These are phyloP conservation scores for Colletotrichum somersetense DNA, from an alignment of 2,329 filamentous ascomycete species.

Conservation along the genomic window DNA sequence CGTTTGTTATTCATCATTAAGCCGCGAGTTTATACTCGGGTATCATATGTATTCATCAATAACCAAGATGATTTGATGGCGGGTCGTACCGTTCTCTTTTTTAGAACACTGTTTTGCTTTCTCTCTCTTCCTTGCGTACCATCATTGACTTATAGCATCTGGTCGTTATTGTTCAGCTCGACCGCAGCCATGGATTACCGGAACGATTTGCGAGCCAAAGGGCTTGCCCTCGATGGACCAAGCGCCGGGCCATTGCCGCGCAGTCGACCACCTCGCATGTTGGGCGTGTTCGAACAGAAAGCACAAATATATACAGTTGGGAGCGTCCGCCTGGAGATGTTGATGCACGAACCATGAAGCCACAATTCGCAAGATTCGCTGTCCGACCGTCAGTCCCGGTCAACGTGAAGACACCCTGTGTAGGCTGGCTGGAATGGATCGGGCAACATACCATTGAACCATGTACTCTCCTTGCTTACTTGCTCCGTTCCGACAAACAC, in stretches of 20 bases:
- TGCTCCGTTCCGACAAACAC: constrained; percentile 63
- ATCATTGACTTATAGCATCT: background rate
- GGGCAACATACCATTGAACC: constrained; percentile 70
- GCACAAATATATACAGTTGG: constrained; percentile 74
- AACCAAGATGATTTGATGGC: constrained; percentile 33
- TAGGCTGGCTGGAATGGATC: constrained; percentile 17
- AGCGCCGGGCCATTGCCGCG: constrained; percentile 52
- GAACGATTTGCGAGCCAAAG: constrained; percentile 61
- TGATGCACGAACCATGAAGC: constrained; percentile 74
- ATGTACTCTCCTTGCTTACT: constrained; percentile 66
- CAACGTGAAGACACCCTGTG: constrained; percentile 8
- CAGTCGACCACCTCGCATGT: constrained; percentile 62
- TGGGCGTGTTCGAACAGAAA: constrained; percentile 72
- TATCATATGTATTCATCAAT: constrained; percentile 48
- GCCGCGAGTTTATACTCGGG: constrained; percentile 45
- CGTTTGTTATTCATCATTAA: constrained; percentile 46
- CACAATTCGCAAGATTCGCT: constrained; percentile 76
- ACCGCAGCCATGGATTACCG: constrained; percentile 49
- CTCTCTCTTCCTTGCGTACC: background rate
- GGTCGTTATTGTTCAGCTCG: constrained; percentile 18
- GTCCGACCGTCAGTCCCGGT: constrained; percentile 29
- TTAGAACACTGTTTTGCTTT: constrained; percentile 19
- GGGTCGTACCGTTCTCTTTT: constrained; percentile 35
- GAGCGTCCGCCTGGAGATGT: constrained; percentile 68
- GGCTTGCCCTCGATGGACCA: constrained; percentile 52